These are phyloP conservation scores for Cyclospora cayetanensis DNA, from an alignment of 169 alveolate species.

Conservation along the genomic window DNA sequence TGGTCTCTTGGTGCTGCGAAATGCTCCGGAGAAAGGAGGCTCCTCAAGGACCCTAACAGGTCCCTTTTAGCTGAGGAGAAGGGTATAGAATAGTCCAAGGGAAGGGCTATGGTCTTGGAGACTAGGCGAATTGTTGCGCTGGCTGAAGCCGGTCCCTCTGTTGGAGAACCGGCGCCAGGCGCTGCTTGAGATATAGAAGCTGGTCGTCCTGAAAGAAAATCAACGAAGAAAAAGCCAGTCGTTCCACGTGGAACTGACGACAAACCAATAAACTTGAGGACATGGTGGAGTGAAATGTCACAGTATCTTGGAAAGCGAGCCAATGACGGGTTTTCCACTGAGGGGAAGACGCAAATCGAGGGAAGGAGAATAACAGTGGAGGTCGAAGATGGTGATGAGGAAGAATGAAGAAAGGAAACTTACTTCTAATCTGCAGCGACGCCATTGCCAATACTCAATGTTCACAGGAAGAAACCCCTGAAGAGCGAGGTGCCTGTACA, in stretches of 20 bases:
- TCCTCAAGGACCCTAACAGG: too few species aligned
- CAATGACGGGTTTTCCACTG: too few species aligned
- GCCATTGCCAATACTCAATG: constrained; percentile 71
- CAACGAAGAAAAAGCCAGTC: background rate
- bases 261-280: background rate
- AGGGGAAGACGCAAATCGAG: too few species aligned
- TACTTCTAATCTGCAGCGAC: constrained; percentile 70
- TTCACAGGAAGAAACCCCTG: constrained; percentile 60
- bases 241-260: too few species aligned
- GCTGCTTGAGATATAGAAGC: constrained; percentile 5
- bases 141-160: background rate
- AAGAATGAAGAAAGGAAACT: background rate
- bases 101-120: too few species aligned
- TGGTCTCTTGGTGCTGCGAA: too few species aligned
- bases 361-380: too few species aligned
- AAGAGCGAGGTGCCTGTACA: constrained; percentile 34
- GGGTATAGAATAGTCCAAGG: too few species aligned
- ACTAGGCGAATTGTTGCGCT: too few species aligned
- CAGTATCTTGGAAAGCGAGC: background rate
- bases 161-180: background rate
- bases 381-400: background rate
- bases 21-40: too few species aligned
- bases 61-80: too few species aligned
- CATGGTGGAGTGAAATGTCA: background rate
- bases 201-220: constrained; percentile 69